phyloP scores from a whole-genome alignment of 345 rosid species.

The Eucalyptus caleyi region DNA sequence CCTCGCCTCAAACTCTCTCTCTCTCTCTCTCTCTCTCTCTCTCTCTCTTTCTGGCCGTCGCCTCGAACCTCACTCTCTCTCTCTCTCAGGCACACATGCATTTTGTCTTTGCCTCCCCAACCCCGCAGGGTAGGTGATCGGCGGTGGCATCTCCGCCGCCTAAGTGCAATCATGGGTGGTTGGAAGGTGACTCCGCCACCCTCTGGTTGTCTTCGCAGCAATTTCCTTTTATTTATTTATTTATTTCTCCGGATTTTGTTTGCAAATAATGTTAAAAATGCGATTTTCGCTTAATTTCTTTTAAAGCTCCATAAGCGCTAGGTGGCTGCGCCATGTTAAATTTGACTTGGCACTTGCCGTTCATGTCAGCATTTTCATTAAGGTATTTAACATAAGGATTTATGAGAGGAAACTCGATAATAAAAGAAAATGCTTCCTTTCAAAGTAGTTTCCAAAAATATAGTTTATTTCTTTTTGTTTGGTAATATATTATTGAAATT shows the following conservation, averaged over 20 bases:
- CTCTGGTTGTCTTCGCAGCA: not conserved
- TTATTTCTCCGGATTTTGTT: not conserved
- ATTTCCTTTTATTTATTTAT: not conserved
- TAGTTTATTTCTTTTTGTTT: too few relatives aligned
- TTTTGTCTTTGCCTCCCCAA: not conserved
- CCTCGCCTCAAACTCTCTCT: too few relatives aligned
- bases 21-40: not conserved
- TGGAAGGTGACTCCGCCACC: not conserved
- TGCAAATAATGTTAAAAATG: not conserved
- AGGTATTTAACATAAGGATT: not conserved
- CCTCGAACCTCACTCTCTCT: too few relatives aligned
- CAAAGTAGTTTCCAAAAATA: too few relatives aligned
- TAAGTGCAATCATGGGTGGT: not conserved
- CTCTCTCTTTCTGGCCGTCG: too few relatives aligned
- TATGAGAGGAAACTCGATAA: not conserved
- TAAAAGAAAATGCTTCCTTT: too few relatives aligned
- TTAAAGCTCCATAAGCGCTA: not conserved
- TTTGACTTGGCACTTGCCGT: not conserved
- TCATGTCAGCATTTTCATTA: not conserved
- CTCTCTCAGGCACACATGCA: not conserved
- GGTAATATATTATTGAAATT: too few relatives aligned
- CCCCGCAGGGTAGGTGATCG: not conserved
- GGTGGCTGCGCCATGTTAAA: not conserved
- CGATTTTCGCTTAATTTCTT: not conserved
- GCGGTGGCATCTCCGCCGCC: not conserved